Evolutionary conservation across 2,329 filamentous ascomycete species (phyloP), one percentile per base, ranked within the genome.

Genomic region (Cryphonectria radicalis): DNA sequence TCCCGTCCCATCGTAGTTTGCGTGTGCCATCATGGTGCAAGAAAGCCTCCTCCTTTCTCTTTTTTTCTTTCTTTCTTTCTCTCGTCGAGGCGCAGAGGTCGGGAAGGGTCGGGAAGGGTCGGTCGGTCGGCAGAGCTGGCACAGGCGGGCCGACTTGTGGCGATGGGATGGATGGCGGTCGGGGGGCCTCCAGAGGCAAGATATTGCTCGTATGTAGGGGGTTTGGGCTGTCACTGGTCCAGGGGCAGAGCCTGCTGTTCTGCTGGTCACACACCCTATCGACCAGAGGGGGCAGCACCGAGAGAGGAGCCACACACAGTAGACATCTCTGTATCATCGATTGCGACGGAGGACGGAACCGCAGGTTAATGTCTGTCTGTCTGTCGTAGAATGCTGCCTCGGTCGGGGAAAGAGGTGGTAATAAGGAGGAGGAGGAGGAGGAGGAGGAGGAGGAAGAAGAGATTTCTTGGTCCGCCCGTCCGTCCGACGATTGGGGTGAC

Each of bases 71-170:
- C 17, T n/a, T n/a, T 50, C 3, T n/a, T 0, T 50, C n/a, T 11
- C 8, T 50, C 10, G 22, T n/a, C 6, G 53, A 57, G n/a, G 25
- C 32, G 35, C n/a, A 22, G 25, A 42, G 3, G 17, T 25, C n/a
- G 10, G 35, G n/a, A n/a, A 37, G 35, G 8, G 35, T 37, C 35
- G 35, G n/a, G n/a, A n/a, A n/a, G 60, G 40, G 60, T 25, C 22
- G 57, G 28, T 66, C 66, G 59, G 43, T 46, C 35, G 66, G 53
- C 14, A 42, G 46, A 28, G 35, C 19, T 69, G 62, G 50, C 43
- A 19, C 42, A 53, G 25, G 60, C 60, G 67, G 63, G 57, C 70
- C 70, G 63, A 66, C 53, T 72, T 42, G 70, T 63, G 63, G 67
- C 67, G 63, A 66, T 50, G 43, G 46, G 28, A 28, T 28, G 28